A percentile compares a stretch with the other conserved stretches of the same genome.
phyloP scores from a whole-genome alignment of 257 asterid genomes.

The Solanum sitiens region DNA sequence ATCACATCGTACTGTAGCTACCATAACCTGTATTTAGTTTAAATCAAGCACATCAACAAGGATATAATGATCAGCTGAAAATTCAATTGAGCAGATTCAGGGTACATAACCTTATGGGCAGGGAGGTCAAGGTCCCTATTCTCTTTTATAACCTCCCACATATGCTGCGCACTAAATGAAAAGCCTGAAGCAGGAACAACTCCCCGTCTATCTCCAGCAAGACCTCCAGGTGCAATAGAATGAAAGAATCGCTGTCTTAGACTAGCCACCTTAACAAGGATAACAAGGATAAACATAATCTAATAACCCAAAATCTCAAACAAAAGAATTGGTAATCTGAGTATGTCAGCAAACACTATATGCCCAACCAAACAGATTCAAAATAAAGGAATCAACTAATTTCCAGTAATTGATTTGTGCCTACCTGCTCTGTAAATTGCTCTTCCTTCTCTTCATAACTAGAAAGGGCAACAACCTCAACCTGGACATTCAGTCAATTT shows the following conservation, averaged over 20 bases:
- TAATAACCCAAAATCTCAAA: neutral
- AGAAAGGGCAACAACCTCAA: slow-evolving; percentile 71
- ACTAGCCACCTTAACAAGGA: slow-evolving; percentile 50
- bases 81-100: slow-evolving; percentile 1
- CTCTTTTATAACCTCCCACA: slow-evolving; percentile 86
- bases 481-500: slow-evolving; percentile 31
- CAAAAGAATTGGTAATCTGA: neutral
- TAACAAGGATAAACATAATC: slow-evolving; percentile 4
- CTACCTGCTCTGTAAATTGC: slow-evolving; percentile 74
- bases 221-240: slow-evolving; percentile 89
- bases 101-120: slow-evolving; percentile 64
- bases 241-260: slow-evolving; percentile 68
- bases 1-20: slow-evolving; percentile 77
- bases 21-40: slow-evolving; percentile 43
- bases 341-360: neutral
- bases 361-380: neutral
- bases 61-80: slow-evolving; percentile 1
- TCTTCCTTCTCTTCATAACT: slow-evolving; percentile 85
- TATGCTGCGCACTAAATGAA: slow-evolving; percentile 73
- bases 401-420: slow-evolving; percentile 1
- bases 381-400: neutral
- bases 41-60: slow-evolving; percentile 3
- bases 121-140: slow-evolving; percentile 91
- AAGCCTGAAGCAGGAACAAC: slow-evolving; percentile 96
- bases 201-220: slow-evolving; percentile 91